Evolutionary conservation across 257 asterid genomes (phyloP), one percentile per base, ranked within the genome.

Genomic region (Solanum pimpinellifolium): DNA sequence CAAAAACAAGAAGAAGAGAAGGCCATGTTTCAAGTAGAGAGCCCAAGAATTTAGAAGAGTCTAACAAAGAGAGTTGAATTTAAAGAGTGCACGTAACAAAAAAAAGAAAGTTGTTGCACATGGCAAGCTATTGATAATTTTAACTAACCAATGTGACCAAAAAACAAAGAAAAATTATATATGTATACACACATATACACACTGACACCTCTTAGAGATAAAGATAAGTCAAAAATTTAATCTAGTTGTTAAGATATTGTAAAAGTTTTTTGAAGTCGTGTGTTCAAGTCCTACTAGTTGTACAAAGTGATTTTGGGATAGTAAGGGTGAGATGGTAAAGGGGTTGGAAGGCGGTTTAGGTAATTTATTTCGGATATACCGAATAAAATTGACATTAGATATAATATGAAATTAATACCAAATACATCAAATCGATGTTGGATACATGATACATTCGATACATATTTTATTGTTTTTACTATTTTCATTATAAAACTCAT

Each of bases 1-100:
- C 56, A 41, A 69, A 92, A 80, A 75, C 91, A 91, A 90, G 92
- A 91, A 88, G 92, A 93, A 87, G 92, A 89, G 60, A 90, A 83
- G 56, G 94, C 92, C 98, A 95, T 93, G 46, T 52, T 86, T 81
- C 76, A 60, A 60, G 68, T 23, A 60, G 29, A 60, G 68, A 23
- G 20, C 84, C 21, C 77, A 42, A 29, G 75, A 46, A 75, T 46
- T 87, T 47, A 66, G 70, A 39, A 23, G n/a, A 70, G 73, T 56
- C 52, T 59, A 84, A 85, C 0, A 56, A 18, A 1, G 41, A 66
- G 62, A 56, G 37, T 75, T 41, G 77, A 75, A 7, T 5, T 39
- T 75, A 23, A 75, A 75, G 83, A 75, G 83, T 75, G 83, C 83
- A 75, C 59, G 59, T 29, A 75, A 75, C 83, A 23, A 44, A 35